Base-by-base conservation (phyloP, 1,139 yeast genomes). In the Maudiozyma humilis region DNA sequence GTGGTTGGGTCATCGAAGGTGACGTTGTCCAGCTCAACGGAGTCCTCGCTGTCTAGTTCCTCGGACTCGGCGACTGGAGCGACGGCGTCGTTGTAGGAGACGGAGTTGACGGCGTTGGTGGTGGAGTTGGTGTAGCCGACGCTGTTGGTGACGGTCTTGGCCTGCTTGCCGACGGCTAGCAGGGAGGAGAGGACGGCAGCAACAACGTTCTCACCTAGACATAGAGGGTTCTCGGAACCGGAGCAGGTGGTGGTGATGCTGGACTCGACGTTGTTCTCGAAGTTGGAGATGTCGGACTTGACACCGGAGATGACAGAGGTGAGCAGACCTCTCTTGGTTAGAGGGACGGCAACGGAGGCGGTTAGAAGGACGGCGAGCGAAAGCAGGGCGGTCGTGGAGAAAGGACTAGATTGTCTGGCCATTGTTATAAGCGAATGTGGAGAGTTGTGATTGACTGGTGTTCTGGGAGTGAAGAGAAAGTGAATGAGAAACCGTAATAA, bases 171-270 rank as follows among this genome's bases (percentile, higher is more conserved):
- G 14, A 37, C 33, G 14, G 40, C 33, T 18, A 37, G 14, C n/a
- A 37, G 15, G 10, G 33, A 29, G 8, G 34, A 16, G 27, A 37
- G 17, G 10, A 37, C 33, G 19, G 40, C 27, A 29, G 40, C 40
- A 29, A 37, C 33, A 15, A 37, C 40, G 14, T 29, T 37, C 31
- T 37, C 40, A 37, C 40, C 40, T 5, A 37, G 3, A 37, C 40
- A 37, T 37, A 37, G 15, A 13, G 33, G 33, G 27, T 37, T 37
- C 7, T 20, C 15, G 15, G 40, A 37, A 30, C 33, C 40, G 10
- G 33, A 37, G 17, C 33, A 29, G 25, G 40, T 29, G 14, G 40
- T 18, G 8, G 27, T 30, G n/a, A 30, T 17, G 6, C 10, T 7
- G 27, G 13, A 14, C 8, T 12, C 4, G 2, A 19, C 33, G n/a